A percentile compares a stretch with the other conserved stretches of the same genome.
phyloP scores from a whole-genome alignment of 2,329 filamentous ascomycete genomes.

The Torrubiella hemipterigena region DNA sequence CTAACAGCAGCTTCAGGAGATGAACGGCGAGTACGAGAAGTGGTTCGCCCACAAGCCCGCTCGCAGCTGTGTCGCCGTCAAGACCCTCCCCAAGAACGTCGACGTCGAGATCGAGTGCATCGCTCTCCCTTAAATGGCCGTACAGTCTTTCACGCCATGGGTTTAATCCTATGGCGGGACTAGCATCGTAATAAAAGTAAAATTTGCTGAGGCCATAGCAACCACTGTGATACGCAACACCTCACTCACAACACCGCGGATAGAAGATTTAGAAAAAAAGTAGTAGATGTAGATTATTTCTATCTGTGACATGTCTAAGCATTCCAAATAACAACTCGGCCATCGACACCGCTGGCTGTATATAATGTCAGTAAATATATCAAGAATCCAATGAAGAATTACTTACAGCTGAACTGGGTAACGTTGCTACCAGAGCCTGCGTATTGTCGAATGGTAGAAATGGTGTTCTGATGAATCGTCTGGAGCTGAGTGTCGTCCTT shows the following conservation, averaged over 20 bases:
- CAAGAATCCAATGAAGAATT: constrained; percentile 1
- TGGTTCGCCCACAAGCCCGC: constrained; percentile 77
- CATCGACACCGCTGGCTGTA: constrained; percentile 70
- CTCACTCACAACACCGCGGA: neutral
- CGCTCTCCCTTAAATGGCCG: constrained; percentile 52
- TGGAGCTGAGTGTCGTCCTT: constrained; percentile 90
- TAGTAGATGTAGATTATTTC: too few species aligned
- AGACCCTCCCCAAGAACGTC: constrained; percentile 75
- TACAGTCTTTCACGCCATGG: too few species aligned
- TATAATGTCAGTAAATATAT: constrained; percentile 12
- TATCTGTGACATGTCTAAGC: constrained; percentile 30
- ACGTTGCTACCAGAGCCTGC: constrained; percentile 53
- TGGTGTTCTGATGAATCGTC: constrained; percentile 94
- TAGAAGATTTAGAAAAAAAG: too few species aligned
- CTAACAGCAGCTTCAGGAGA: constrained; percentile 32
- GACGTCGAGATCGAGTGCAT: constrained; percentile 87
- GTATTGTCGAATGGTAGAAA: constrained; percentile 72
- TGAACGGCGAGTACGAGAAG: constrained; percentile 79
- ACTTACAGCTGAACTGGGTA: constrained; percentile 78
- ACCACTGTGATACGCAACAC: neutral
- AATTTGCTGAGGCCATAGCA: too few species aligned
- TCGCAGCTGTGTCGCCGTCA: constrained; percentile 82
- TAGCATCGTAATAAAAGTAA: too few species aligned
- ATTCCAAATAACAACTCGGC: constrained; percentile 69
- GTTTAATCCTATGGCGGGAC: too few species aligned